A percentile compares a stretch with the other conserved stretches of the same genome.
phyloP scores from a whole-genome alignment of 306 rosid species.

The Castanea sativa region DNA sequence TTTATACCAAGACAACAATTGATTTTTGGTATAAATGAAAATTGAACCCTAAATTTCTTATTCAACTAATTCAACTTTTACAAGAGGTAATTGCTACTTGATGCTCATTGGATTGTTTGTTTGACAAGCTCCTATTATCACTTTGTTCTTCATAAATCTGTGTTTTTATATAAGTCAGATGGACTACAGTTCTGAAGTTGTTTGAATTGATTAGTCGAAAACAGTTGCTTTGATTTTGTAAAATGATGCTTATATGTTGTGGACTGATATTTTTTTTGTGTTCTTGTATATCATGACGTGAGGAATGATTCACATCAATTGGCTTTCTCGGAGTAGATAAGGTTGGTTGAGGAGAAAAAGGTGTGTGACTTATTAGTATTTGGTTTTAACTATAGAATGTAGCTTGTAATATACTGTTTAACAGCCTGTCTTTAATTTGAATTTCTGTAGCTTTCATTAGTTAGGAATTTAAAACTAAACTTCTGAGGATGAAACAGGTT shows the following conservation, averaged over 20 bases:
- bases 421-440: not conserved
- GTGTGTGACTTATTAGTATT: slow-evolving; percentile 34
- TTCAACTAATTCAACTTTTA: too few relatives aligned
- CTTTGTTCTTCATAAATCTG: not conserved
- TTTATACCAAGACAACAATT: too few relatives aligned
- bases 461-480: slow-evolving; percentile 19
- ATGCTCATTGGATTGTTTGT: not conserved
- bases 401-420: not conserved
- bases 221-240: slow-evolving; percentile 10
- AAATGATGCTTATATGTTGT: slow-evolving; percentile 6
- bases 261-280: slow-evolving; percentile 25
- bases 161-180: slow-evolving; percentile 14
- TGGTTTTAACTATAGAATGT: slow-evolving; percentile 10
- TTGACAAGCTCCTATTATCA: not conserved
- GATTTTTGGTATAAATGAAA: too few relatives aligned
- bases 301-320: slow-evolving; percentile 66
- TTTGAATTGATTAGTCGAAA: slow-evolving; percentile 8
- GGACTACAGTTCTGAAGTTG: slow-evolving; percentile 64
- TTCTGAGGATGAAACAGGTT: slow-evolving; percentile 79
- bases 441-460: slow-evolving; percentile 13
- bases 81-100: not conserved
- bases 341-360: slow-evolving; percentile 89
- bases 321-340: slow-evolving; percentile 81
- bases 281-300: slow-evolving; percentile 58
- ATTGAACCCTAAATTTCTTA: too few relatives aligned